Conservation (phyloP, 805 yeast species). For the Candida loeiensis region DNA sequence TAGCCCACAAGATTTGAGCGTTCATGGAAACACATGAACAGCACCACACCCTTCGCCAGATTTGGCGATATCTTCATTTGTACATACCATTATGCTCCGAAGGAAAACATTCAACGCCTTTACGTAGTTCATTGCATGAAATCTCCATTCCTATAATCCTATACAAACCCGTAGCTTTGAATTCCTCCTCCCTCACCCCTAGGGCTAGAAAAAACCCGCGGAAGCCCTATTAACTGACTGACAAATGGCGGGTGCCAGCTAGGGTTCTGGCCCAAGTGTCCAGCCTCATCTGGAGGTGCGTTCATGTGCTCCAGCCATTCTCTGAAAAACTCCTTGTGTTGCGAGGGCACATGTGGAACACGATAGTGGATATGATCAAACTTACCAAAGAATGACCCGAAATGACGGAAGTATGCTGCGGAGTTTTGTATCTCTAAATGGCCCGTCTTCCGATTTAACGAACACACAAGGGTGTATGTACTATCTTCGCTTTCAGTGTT, state of each 20-base stretch:
- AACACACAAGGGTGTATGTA: constrained; percentile 28
- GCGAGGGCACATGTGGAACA: constrained; percentile 4
- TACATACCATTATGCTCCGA: no score
- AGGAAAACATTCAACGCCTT: no score
- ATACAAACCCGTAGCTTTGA: constrained; percentile 6
- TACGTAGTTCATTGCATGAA: background rate
- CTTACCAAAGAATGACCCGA: constrained; percentile 7
- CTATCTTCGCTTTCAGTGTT: constrained; percentile 7
- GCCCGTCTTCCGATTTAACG: constrained; percentile 37
- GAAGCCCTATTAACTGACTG: constrained; percentile 8
- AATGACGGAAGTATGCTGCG: constrained; percentile 21
- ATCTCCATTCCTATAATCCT: no score
- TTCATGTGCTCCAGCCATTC: constrained; percentile 10
- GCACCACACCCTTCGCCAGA: no score
- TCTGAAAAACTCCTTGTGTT: constrained; percentile 6
- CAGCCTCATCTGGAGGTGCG: constrained; percentile 3
- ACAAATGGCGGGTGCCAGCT: constrained; percentile 7
- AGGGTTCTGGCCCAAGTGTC: constrained; percentile 6
- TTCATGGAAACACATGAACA: no score
- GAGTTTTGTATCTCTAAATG: constrained; percentile 31
- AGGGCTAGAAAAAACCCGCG: background rate
- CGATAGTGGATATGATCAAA: constrained; percentile 5
- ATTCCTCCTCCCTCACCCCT: constrained; percentile 3
- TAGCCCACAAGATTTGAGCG: no score
- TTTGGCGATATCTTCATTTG: background rate